Evolutionary conservation across 2,329 filamentous ascomycete species (phyloP).

Genomic region (Hypocrella siamensis): DNA sequence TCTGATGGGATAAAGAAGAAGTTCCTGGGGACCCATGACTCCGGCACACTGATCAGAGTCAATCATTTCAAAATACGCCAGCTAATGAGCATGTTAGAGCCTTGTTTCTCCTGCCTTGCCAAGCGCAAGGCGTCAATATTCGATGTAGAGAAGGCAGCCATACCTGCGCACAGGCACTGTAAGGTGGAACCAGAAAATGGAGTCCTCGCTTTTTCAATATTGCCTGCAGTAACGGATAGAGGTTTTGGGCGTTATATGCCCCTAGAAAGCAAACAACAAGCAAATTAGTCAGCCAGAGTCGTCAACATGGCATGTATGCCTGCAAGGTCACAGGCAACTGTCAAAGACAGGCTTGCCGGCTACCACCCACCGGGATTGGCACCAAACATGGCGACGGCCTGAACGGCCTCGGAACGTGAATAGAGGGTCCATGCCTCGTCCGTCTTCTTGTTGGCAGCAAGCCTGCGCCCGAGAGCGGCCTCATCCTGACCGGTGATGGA

Average conservation of each 20-base stretch:
- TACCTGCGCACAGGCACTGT: constrained; percentile 77
- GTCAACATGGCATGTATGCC: background rate
- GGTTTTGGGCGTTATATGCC: constrained; percentile 52
- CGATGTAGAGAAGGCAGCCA: constrained; percentile 7
- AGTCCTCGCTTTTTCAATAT: constrained; percentile 54
- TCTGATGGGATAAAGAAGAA: constrained; percentile 72
- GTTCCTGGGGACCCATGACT: constrained; percentile 70
- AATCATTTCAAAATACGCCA: constrained; percentile 61
- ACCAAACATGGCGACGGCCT: constrained; percentile 78
- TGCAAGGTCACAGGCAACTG: background rate
- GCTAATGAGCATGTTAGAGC: constrained; percentile 20
- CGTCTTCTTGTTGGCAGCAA: constrained; percentile 52
- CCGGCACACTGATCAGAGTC: constrained; percentile 56
- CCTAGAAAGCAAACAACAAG: no score
- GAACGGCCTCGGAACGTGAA: constrained; percentile 60
- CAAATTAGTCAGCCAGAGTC: no score
- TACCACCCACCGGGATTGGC: constrained; percentile 45
- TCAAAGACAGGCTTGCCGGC: background rate
- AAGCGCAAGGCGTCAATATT: no score
- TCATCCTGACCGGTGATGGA: constrained; percentile 64
- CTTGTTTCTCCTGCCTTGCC: no score
- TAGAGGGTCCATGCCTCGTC: constrained; percentile 79
- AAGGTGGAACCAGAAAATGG: constrained; percentile 71
- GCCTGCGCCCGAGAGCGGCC: constrained; percentile 45
- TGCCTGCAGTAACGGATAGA: constrained; percentile 63